Base-by-base conservation (phyloP, 2,329 filamentous ascomycete genomes). In the Apiospora sp. region DNA sequence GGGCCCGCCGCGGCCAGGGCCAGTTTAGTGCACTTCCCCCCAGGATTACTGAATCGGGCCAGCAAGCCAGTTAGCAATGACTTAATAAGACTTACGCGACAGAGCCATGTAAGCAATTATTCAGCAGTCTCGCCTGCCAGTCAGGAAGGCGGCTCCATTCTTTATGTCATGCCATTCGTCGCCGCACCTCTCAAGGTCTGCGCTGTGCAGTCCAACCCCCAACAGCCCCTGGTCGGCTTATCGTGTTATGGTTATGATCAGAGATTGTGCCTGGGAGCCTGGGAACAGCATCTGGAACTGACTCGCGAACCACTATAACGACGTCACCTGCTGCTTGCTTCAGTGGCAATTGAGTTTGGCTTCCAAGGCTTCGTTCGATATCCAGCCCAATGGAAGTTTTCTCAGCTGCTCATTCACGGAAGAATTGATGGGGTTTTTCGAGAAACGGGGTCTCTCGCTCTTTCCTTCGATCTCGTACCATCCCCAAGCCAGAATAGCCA, bases 121-220 rank as follows among this genome's bases (percentile, higher is more conserved):
- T 64, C 58, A 64, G 58, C 58, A 64, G 34, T 41, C 34, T 41
- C 19, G 34, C 58, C 16, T 22, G 4, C 13, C 13, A 22, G 10
- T 41, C 37, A 27, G 2, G 8, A n/a, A n/a, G 6, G 30, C 54
- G 30, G 30, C 30, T 61, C 54, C 54, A 61, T 6, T 61, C 54
- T 61, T 61, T 61, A 37, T 61, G 54, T 61, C 54, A 61, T 61
- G 54, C 54, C 54, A 61, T 61, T 61, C 30, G 30, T 61, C 54
- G 54, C 54, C 19, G 30, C 54, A 22, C 54, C 54, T 37, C 30
- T 22, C 16, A 34, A 61, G 5, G 2, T 61, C 7, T 37, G 16
- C 37, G 5, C 37, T 37, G 16, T 61, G 54, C 51, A 19, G 37
- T 48, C 16, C 16, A 16, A 22, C 5, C 44, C 44, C 51, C 27